phyloP scores from a whole-genome alignment of 75 land plant species.

The Pinus taeda region DNA sequence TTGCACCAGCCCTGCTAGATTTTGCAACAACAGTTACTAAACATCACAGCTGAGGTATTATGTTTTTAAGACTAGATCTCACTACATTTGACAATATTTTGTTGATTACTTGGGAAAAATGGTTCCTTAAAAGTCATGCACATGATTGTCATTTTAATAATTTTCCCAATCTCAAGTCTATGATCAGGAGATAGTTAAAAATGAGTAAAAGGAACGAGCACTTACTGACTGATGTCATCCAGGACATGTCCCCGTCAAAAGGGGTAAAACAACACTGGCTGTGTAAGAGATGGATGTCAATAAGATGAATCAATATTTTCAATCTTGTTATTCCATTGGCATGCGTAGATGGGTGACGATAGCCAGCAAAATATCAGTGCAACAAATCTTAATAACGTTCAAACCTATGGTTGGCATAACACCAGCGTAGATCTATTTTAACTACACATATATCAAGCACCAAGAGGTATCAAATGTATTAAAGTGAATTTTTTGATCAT shows the following conservation, averaged over 20 bases:
- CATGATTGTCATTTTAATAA: background rate
- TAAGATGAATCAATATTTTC: background rate
- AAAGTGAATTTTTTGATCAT: too few relatives aligned
- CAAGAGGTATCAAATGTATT: too few relatives aligned
- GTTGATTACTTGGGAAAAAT: background rate
- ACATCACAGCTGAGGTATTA: too few relatives aligned
- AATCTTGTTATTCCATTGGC: background rate
- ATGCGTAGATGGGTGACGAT: background rate
- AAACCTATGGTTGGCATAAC: background rate
- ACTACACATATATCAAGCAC: too few relatives aligned
- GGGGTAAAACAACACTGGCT: too few relatives aligned
- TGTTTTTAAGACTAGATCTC: too few relatives aligned
- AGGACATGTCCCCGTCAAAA: background rate
- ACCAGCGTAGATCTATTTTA: background rate
- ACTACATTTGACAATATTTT: too few relatives aligned
- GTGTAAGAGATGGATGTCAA: background rate
- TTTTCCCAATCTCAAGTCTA: background rate
- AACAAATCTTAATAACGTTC: background rate
- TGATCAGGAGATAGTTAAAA: background rate
- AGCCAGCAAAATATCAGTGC: background rate
- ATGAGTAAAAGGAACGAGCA: background rate
- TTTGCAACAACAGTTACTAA: too few relatives aligned
- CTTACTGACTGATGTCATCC: conserved; percentile 1
- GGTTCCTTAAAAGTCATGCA: background rate
- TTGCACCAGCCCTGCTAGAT: too few relatives aligned